Percentiles rank a stretch among this genome's conserved stretches.
Conservation (phyloP, 371 early-diverging fungal genomes). For the Mucor piriformis region DNA sequence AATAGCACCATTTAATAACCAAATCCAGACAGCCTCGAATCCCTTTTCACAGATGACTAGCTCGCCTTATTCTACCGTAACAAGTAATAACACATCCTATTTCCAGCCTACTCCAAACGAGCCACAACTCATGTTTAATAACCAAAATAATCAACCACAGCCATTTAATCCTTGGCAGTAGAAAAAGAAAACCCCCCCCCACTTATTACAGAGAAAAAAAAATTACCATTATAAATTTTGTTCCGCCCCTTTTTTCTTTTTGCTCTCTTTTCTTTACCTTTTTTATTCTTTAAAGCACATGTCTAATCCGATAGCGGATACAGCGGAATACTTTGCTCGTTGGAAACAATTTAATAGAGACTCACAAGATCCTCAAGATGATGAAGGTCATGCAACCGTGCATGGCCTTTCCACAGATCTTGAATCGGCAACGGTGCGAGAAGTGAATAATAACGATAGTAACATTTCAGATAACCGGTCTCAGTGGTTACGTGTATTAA, state of each 20-base stretch:
- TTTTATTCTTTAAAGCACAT: conserved; percentile 17
- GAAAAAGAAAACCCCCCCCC: neutral
- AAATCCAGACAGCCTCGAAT: conserved; percentile 7
- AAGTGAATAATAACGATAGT: neutral
- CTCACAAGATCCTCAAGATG: conserved; percentile 18
- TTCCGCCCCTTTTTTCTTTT: conserved; percentile 7
- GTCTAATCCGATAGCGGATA: conserved; percentile 51
- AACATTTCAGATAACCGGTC: conserved; percentile 12
- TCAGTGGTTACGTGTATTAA: conserved; percentile 23
- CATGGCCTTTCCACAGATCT: neutral
- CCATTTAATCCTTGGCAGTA: conserved; percentile 3
- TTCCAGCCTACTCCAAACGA: conserved; percentile 1
- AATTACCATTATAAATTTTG: neutral
- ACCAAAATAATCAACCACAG: conserved; percentile 1
- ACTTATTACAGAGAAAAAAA: neutral
- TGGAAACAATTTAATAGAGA: conserved; percentile 6
- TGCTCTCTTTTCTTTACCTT: conserved; percentile 1
- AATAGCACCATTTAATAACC: neutral
- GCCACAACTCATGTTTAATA: neutral
- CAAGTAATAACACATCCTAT: conserved; percentile 3
- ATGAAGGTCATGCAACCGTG: neutral
- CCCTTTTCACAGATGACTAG: conserved; percentile 29
- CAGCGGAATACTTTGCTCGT: conserved; percentile 43
- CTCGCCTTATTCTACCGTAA: conserved; percentile 3
- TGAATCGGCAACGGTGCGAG: neutral